Evolutionary conservation across 1,284 basidiomycete species (phyloP), one percentile per base, ranked within the genome.

Genomic region (Anthracocystis walkeri): DNA sequence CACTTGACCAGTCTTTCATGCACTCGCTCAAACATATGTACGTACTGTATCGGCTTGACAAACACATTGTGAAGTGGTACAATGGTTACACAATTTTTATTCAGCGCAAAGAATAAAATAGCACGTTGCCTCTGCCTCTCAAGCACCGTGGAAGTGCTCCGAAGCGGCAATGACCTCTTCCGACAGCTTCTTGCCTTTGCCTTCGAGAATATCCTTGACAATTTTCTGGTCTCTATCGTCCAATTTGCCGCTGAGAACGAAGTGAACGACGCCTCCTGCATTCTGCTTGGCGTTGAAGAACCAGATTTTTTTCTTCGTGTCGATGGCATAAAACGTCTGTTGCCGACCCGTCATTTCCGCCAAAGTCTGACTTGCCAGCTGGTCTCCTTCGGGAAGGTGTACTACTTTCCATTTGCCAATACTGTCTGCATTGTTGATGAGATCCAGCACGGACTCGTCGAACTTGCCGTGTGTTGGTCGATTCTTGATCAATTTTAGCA

Each of bases 281-380:
- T 45, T 35, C 21, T 25, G 1, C 20, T 8, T 14, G 4, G 31
- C 23, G 6, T 60, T 2, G 23, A 57, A 64, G 16, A 52, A 7
- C 61, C 61, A 64, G n/a, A 64, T 42, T n/a, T 49, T 33, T 11
- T n/a, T 23, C n/a, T n/a, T 12, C 6, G 14, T 44, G 16, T 52
- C 61, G 49, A 51, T 10, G 14, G 27, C 55, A 21, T 46, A 58
- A 33, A 64, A 58, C 1, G 61, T 14, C 8, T 53, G 29, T 23
- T 27, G 27, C 16, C 44, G 33, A 7, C 23, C 16, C n/a, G 55
- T 58, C 61, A 64, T 57, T 2, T 31, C 12, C 0, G 61, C 49
- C 31, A 64, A 16, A 18, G 29, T 46, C 16, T 58, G 35, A 27
- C 61, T 64, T 11, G 20, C 54, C 7, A 23, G 27, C 11, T 33